Evolutionary conservation across 768 basidiomycete species (phyloP).

Genomic region (Collybiopsis luxurians): DNA sequence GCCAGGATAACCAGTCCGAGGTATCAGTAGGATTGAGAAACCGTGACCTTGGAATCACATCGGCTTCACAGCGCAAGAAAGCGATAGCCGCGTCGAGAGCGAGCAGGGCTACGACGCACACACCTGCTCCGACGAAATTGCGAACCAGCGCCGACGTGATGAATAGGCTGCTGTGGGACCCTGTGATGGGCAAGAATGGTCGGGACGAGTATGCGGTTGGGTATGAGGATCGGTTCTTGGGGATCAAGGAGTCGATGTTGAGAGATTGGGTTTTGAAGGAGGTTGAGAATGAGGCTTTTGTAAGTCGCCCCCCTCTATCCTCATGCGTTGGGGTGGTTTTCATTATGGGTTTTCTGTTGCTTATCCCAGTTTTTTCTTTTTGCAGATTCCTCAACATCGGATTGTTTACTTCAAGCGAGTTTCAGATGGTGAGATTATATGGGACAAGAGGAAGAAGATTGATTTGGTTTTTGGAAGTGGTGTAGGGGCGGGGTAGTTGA

Average conservation of each 20-base stretch:
- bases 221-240: constrained; percentile 22
- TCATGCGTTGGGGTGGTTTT: neutral
- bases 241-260: constrained; percentile 16
- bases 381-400: constrained; percentile 21
- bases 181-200: constrained; percentile 6
- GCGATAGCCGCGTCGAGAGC: neutral
- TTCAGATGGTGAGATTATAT: constrained; percentile 13
- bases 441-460: constrained; percentile 18
- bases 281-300: constrained; percentile 21
- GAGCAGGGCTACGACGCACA: neutral
- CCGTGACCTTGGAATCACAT: too few species aligned
- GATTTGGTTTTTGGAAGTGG: constrained; percentile 22
- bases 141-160: constrained; percentile 19
- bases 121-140: constrained; percentile 12
- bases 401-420: constrained; percentile 19
- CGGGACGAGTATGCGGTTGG: constrained; percentile 16
- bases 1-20: neutral
- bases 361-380: neutral
- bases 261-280: constrained; percentile 17
- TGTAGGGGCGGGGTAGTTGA: constrained; percentile 1
- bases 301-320: constrained; percentile 8
- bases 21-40: neutral
- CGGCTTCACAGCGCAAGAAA: constrained; percentile 4
- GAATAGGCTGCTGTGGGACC: constrained; percentile 21
- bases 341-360: neutral